Percentiles rank a stretch among this genome's conserved stretches.
Conservation (phyloP, 345 rosid genomes). For the Camelina sativa region DNA sequence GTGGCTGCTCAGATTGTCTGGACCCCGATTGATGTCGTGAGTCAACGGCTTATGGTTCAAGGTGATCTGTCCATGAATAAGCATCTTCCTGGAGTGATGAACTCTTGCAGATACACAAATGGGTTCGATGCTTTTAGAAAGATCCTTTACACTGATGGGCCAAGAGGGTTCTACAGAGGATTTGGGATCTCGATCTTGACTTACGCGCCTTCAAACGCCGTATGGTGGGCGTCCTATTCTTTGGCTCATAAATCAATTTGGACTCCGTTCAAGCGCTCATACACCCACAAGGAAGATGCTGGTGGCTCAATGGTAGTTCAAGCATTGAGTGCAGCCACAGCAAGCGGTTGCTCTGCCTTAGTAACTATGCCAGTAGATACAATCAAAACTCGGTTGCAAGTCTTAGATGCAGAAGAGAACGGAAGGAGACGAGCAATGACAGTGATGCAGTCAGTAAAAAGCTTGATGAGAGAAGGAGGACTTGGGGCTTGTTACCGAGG, state of each 20-base stretch:
- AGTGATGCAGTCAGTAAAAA: constrained; percentile 58
- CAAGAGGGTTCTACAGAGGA: constrained; percentile 82
- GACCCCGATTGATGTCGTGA: constrained; percentile 92
- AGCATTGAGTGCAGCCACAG: constrained; percentile 75
- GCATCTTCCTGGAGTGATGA: constrained; percentile 41
- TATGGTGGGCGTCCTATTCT: constrained; percentile 92
- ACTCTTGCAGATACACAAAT: constrained; percentile 56
- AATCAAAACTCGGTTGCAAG: constrained; percentile 83
- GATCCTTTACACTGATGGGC: constrained; percentile 65
- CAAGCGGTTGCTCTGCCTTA: constrained; percentile 78
- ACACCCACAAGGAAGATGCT: constrained; percentile 42
- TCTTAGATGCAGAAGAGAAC: constrained; percentile 71
- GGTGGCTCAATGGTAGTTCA: constrained; percentile 61
- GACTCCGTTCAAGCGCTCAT: constrained; percentile 56
- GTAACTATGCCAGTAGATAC: constrained; percentile 91
- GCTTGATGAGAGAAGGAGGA: constrained; percentile 78
- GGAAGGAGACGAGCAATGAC: constrained; percentile 69
- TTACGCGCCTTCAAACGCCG: constrained; percentile 85
- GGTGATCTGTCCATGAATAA: constrained; percentile 47
- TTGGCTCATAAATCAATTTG: constrained; percentile 63
- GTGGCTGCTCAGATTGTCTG: constrained; percentile 90
- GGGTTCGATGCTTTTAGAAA: constrained; percentile 80
- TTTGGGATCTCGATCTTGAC: constrained; percentile 85
- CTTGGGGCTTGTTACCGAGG: constrained; percentile 81
- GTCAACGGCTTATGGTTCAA: constrained; percentile 95